Evolutionary conservation across 2,329 filamentous ascomycete genomes (phyloP), one percentile per base, ranked within the genome.

Genomic region (Juglanconis juglandina): DNA sequence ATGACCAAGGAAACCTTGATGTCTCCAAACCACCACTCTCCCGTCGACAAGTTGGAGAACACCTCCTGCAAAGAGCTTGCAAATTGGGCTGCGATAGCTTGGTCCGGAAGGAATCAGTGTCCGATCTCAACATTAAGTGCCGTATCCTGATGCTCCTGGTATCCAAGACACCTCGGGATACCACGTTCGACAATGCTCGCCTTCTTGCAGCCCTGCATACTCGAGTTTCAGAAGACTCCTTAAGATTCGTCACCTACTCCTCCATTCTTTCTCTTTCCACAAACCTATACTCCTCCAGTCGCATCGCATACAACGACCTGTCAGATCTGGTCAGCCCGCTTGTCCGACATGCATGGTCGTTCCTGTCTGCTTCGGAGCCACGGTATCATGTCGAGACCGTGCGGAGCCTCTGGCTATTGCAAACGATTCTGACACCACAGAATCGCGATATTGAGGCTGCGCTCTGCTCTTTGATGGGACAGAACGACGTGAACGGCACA

Each of bases 371-470:
- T n/a, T 81, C 87, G 11, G 87, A 88, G 64, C 92, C 93, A 0
- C 96, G 96, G 70, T 96, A 94, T 66, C 95, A 98, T 69, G 93
- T 99, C 37, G 96, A 99, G 76, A 88, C 92, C 17, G 91, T 96
- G 8, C 87, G 90, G 60, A 89, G 87, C 66, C 77, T 99, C 44
- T 96, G 95, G 91, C 87, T 92, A 65, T 77, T 99, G 55, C 92
- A 98, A 67, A 84, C 82, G 32, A 83, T 87, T 1, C 82, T 96
- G 11, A 84, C 88, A 1, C 77, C 81, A 44, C 77, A 82, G 1
- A 87, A 87, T 66, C 87, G 89, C 55, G 85, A 92, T 50, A 87
- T 96, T 4, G 93, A 96, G 72, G 91, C 91, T 32, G 86, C 90
- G 0, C 85, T 96, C 46, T 83, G 87, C 32, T 81, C 83, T 33